Conservation (phyloP, 1,139 yeast genomes). For the Hanseniaspora uvarum region DNA sequence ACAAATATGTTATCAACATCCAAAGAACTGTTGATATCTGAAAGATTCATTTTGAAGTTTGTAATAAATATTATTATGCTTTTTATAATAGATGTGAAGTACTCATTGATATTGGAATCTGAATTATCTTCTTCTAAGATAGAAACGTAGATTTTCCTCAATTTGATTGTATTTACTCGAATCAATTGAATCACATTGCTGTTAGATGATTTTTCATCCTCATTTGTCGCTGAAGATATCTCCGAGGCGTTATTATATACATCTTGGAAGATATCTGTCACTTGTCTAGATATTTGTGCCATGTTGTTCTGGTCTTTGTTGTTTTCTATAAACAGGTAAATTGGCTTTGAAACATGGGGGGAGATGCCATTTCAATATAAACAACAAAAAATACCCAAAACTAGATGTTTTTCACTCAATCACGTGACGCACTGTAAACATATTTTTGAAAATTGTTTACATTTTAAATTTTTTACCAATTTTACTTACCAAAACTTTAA, state of each 20-base stretch:
- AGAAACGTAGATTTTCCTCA: constrained; percentile 14
- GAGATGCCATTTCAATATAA: too few relatives aligned
- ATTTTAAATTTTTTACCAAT: too few relatives aligned
- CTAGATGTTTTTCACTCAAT: too few relatives aligned
- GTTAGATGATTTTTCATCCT: constrained; percentile 4
- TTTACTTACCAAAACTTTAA: too few relatives aligned
- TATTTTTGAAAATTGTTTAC: too few relatives aligned
- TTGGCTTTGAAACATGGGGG: too few relatives aligned
- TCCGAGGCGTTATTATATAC: constrained; percentile 3
- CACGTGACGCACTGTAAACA: too few relatives aligned
- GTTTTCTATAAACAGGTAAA: too few relatives aligned
- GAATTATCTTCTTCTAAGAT: constrained; percentile 23
- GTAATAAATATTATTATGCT: not conserved
- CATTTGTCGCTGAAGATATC: not conserved
- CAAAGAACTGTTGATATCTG: constrained; percentile 7
- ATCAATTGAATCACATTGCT: constrained; percentile 14
- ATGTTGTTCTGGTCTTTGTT: not conserved
- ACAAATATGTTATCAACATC: constrained; percentile 12
- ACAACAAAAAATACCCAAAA: too few relatives aligned
- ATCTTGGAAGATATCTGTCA: constrained; percentile 10
- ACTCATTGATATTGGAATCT: not conserved
- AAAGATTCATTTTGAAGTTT: constrained; percentile 1
- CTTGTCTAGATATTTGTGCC: not conserved
- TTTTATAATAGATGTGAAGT: not conserved
- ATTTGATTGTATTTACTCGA: constrained; percentile 12